Conservation (phyloP, 768 basidiomycete species). For the Lanmaoa pseudosensibilis region DNA sequence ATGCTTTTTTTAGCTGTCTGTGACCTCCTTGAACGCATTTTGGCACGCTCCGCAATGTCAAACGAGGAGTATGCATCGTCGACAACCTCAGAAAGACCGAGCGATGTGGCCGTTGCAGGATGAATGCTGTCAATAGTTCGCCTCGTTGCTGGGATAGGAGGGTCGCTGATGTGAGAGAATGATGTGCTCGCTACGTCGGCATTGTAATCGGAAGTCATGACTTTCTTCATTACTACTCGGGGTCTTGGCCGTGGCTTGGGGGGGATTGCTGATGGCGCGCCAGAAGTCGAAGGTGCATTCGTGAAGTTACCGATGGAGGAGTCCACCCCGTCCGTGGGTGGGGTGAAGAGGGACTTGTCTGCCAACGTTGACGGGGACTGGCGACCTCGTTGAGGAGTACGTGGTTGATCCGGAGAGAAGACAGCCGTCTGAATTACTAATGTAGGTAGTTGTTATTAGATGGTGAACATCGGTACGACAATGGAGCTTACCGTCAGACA, state of each 20-base stretch:
- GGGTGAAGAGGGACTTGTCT: constrained; percentile 31
- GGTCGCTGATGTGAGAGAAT: constrained; percentile 26
- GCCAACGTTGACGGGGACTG: constrained; percentile 3
- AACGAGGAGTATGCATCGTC: constrained; percentile 27
- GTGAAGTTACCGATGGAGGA: constrained; percentile 18
- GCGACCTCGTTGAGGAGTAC: constrained; percentile 15
- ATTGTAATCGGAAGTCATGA: neutral
- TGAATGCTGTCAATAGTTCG: constrained; percentile 23
- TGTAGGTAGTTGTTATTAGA: neutral
- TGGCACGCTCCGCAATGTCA: constrained; percentile 58
- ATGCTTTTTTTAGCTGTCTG: constrained; percentile 15
- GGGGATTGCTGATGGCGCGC: neutral
- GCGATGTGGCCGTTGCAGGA: constrained; percentile 12
- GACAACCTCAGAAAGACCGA: constrained; percentile 6
- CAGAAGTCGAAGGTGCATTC: constrained; percentile 8
- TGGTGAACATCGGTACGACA: neutral
- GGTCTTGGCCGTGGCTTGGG: constrained; percentile 35
- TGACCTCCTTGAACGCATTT: constrained; percentile 53
- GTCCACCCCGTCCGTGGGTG: constrained; percentile 5
- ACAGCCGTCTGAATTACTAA: constrained; percentile 22
- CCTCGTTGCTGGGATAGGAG: constrained; percentile 8
- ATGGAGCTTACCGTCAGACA: constrained; percentile 10
- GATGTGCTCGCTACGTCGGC: constrained; percentile 4
- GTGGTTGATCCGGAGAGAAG: constrained; percentile 14
- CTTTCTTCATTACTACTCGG: constrained; percentile 26